These are phyloP conservation scores for Nymphaea colorata DNA, from an alignment of 164 flowering plant genomes.

Conservation along the genomic window DNA sequence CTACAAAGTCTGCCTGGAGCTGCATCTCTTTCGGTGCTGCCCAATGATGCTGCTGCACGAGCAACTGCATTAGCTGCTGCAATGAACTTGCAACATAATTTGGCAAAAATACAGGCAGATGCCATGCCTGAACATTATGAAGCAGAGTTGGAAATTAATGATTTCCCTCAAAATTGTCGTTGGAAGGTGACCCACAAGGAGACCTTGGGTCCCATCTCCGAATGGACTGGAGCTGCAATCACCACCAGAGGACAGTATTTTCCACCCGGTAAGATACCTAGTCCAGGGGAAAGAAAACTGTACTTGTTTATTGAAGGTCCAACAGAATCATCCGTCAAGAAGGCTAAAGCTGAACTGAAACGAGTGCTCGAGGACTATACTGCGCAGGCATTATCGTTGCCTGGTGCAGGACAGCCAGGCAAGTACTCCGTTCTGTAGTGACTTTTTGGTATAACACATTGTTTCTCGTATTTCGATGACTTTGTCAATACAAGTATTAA, in stretches of 20 bases:
- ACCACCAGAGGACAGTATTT: conserved; percentile 89
- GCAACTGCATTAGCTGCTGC: conserved; percentile 81
- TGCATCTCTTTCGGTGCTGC: conserved; percentile 25
- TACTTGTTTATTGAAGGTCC: conserved; percentile 95
- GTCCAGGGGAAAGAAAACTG: conserved; percentile 84
- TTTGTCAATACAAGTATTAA: neutral
- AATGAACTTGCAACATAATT: conserved; percentile 79
- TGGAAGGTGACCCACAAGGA: conserved; percentile 99
- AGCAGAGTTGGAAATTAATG: conserved; percentile 93
- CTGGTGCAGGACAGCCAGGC: conserved; percentile 80
- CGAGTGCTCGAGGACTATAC: conserved; percentile 83
- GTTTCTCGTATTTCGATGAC: neutral
- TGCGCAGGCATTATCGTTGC: conserved; percentile 50
- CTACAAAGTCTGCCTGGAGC: conserved; percentile 30
- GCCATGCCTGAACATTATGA: conserved; percentile 95
- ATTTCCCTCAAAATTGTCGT: conserved; percentile 97
- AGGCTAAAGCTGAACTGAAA: conserved; percentile 77
- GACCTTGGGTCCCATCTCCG: conserved; percentile 89
- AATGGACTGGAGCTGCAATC: conserved; percentile 98
- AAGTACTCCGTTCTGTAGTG: conserved; percentile 58
- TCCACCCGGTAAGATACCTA: conserved; percentile 58
- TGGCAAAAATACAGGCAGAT: conserved; percentile 75
- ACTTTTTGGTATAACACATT: conserved; percentile 5
- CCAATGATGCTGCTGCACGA: conserved; percentile 63
- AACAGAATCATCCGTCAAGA: conserved; percentile 77